Percentiles rank a stretch among this genome's conserved stretches.
Conservation (phyloP, 208 protist genomes). For the Leishmania gerbilli region DNA sequence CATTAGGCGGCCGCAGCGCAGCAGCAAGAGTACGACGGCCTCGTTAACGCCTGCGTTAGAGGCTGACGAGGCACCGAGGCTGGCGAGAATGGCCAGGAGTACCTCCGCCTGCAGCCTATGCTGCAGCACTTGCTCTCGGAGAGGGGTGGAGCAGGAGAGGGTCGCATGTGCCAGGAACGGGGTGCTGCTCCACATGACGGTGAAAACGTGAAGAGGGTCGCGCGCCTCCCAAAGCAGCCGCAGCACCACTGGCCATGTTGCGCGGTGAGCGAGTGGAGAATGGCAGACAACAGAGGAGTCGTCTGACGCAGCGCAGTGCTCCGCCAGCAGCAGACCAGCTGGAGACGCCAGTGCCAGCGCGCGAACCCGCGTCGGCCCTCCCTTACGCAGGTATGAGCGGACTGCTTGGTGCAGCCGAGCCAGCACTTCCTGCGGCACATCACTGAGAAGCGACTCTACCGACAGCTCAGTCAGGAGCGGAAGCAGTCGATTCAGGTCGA, state of each 20-base stretch:
- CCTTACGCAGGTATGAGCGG: slow-evolving; percentile 9
- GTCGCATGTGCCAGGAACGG: neutral
- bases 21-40: slow-evolving; percentile 1
- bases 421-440: slow-evolving; percentile 8
- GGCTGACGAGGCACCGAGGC: slow-evolving; percentile 3
- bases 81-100: slow-evolving; percentile 18
- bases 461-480: slow-evolving; percentile 4
- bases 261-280: neutral
- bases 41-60: neutral
- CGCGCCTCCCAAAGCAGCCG: slow-evolving; percentile 5
- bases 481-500: neutral
- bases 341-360: slow-evolving; percentile 14
- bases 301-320: slow-evolving; percentile 10
- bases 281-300: neutral
- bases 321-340: slow-evolving; percentile 12
- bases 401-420: slow-evolving; percentile 9
- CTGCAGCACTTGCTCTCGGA: slow-evolving; percentile 4
- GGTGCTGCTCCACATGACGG: slow-evolving; percentile 2
- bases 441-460: slow-evolving; percentile 11
- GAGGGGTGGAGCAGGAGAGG: neutral
- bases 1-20: slow-evolving; percentile 23
- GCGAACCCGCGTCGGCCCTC: neutral
- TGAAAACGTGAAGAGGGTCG: slow-evolving; percentile 8
- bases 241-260: slow-evolving; percentile 11
- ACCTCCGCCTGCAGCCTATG: slow-evolving; percentile 3